Conservation (phyloP, 345 rosid genomes). For the Aquilaria malaccensis region DNA sequence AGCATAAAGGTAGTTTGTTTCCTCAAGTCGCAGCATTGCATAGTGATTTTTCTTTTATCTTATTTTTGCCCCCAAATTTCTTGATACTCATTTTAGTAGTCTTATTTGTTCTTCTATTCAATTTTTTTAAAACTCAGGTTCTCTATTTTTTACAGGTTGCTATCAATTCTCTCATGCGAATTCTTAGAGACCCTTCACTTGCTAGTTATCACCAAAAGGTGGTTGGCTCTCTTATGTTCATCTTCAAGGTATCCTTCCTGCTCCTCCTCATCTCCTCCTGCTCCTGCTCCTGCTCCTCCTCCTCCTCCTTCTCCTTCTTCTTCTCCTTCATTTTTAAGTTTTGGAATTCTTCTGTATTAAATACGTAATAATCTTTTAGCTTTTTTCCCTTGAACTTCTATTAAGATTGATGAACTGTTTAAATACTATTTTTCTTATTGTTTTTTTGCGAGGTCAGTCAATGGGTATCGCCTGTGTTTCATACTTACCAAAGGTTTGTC, state of each 20-base stretch:
- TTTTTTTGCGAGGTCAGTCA: constrained; percentile 68
- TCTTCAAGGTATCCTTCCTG: constrained; percentile 63
- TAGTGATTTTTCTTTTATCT: no score
- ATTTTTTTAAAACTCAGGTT: constrained; percentile 3
- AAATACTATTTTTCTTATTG: constrained; percentile 9
- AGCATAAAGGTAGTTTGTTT: no score
- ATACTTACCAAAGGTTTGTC: constrained; percentile 88
- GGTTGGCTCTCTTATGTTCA: constrained; percentile 95
- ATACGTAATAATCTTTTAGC: background rate
- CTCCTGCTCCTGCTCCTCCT: no score
- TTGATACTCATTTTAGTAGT: no score
- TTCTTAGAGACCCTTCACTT: constrained; percentile 95
- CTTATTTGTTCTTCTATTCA: constrained; percentile 7
- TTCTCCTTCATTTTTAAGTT: background rate
- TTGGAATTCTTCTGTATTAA: constrained; percentile 5
- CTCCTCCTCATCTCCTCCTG: no score
- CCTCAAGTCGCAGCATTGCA: no score
- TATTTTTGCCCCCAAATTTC: no score
- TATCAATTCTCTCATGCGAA: constrained; percentile 93
- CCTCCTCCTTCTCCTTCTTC: no score
- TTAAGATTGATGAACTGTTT: background rate
- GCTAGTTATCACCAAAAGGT: constrained; percentile 96
- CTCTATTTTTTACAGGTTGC: constrained; percentile 61
- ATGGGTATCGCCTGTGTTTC: constrained; percentile 98
- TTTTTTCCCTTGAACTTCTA: constrained; percentile 1